phyloP scores from a whole-genome alignment of 331 rosid genomes.

The Stylosanthes scabra region DNA sequence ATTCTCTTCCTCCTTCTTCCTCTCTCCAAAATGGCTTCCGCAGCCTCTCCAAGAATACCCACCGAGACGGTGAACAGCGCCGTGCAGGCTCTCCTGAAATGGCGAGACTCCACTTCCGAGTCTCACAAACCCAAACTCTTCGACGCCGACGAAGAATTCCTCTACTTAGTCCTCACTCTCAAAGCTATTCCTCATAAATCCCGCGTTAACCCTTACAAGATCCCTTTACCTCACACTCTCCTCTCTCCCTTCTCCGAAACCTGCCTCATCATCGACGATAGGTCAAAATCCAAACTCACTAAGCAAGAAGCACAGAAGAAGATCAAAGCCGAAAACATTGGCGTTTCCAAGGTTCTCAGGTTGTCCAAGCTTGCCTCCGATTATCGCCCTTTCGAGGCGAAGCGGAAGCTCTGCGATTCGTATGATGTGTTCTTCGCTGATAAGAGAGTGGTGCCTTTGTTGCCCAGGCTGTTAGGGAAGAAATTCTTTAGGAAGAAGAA shows the following conservation, averaged over 20 bases:
- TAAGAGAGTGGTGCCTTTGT: slow-evolving; percentile 52
- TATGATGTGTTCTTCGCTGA: slow-evolving; percentile 73
- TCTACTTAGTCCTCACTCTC: slow-evolving; percentile 65
- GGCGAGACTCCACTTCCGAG: slow-evolving; percentile 54
- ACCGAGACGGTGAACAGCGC: slow-evolving; percentile 50
- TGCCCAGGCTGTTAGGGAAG: slow-evolving; percentile 70
- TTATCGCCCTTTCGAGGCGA: slow-evolving; percentile 73
- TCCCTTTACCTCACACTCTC: slow-evolving; percentile 67
- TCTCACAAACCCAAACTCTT: slow-evolving; percentile 63
- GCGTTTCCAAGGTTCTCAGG: slow-evolving; percentile 60
- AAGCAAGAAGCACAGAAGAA: slow-evolving; percentile 57
- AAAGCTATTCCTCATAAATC: slow-evolving; percentile 61
- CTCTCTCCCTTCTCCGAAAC: slow-evolving; percentile 52
- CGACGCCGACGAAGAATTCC: slow-evolving; percentile 61
- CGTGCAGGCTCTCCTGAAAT: slow-evolving; percentile 65
- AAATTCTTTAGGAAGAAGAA: slow-evolving; percentile 75
- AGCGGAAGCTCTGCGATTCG: slow-evolving; percentile 68
- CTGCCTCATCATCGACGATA: slow-evolving; percentile 79
- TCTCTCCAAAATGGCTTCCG: slow-evolving; percentile 43
- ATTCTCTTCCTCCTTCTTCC: background rate
- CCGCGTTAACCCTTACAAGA: slow-evolving; percentile 70
- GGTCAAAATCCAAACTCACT: slow-evolving; percentile 56
- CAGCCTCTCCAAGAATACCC: slow-evolving; percentile 12
- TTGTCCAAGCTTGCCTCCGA: slow-evolving; percentile 73
- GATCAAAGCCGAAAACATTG: slow-evolving; percentile 61